These are phyloP conservation scores for Melanopsichium pennsylvanicum DNA, from an alignment of 1,284 basidiomycete species.

Conservation along the genomic window DNA sequence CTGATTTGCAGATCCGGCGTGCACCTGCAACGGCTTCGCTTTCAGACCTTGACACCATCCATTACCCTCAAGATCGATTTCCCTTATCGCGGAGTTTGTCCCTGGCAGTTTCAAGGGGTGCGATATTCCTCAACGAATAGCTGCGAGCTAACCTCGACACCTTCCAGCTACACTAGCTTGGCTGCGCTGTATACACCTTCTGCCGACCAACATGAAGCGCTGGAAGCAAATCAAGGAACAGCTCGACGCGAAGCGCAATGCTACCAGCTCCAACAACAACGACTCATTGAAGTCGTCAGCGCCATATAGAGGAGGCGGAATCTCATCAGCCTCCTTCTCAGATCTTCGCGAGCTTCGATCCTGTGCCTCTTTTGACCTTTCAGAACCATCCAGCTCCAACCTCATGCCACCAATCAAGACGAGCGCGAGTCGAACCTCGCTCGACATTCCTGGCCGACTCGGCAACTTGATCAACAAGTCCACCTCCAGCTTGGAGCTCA, in stretches of 20 bases:
- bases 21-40: not conserved
- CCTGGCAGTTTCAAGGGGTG: too few species aligned
- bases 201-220: conserved; percentile 23
- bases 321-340: conserved; percentile 34
- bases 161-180: too few species aligned
- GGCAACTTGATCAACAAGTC: conserved; percentile 34
- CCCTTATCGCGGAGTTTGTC: too few species aligned
- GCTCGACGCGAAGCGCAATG: conserved; percentile 33
- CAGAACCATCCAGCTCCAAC: conserved; percentile 13
- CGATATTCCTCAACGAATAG: too few species aligned
- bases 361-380: not conserved
- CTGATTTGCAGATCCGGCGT: too few species aligned
- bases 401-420: conserved; percentile 27
- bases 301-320: conserved; percentile 32
- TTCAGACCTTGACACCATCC: not conserved
- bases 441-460: conserved; percentile 38
- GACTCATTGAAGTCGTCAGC: not conserved
- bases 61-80: conserved; percentile 2
- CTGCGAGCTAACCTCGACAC: too few species aligned
- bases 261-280: conserved; percentile 8
- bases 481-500: conserved; percentile 32
- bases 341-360: conserved; percentile 23
- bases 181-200: too few species aligned
- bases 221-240: conserved; percentile 44
- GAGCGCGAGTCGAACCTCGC: conserved; percentile 34